Evolutionary conservation across 139 green algal genomes (phyloP), one percentile per base, ranked within the genome.

Genomic region (Haematococcus lacustris): DNA sequence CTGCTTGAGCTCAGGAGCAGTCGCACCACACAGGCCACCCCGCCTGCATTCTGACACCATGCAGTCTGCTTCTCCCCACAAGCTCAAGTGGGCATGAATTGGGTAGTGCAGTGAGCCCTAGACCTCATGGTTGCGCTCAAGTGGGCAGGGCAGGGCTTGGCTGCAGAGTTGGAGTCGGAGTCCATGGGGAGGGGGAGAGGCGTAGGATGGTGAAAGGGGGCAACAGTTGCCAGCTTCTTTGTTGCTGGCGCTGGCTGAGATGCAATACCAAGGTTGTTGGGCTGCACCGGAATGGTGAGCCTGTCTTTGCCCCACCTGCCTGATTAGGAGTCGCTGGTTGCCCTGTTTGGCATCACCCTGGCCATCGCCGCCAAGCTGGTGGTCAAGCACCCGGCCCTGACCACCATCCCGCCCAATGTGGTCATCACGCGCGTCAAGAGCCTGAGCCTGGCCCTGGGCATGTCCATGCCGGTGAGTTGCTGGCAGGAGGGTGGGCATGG

Each of bases 381-480:
- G 57, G 39, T 80, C 38, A 60, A 50, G 43, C 82, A 88, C 76
- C 62, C 82, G 5, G 82, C 70, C 6, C 64, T 88, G 68, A 76
- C 62, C 35, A 70, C 79, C 47, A 76, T 85, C 37, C 82, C 82
- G 37, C 82, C 82, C 53, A 88, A 88, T 61, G 79, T 76, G 2
- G 82, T 74, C 73, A 88, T 88, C 71, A 85, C 82, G 13, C 73
- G 76, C 2, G 78, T 73, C 67, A 88, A 88, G 76, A 70, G 60
- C 30, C 39, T 88, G 0, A 75, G 66, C 37, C 71, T 78, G 40
- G 78, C 82, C 6, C 71, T 85, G 34, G 43, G 76, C 9, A 71
- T 75, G 25, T 71, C 65, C 30, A 87, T 87, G 76, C 71, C 76
- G 73, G 77, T 80, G 6, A 28, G 41, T n/a, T 28, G 28, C 57